Evolutionary conservation across 306 rosid species (phyloP), one percentile per base, ranked within the genome.

Genomic region (Calophaca sinica): DNA sequence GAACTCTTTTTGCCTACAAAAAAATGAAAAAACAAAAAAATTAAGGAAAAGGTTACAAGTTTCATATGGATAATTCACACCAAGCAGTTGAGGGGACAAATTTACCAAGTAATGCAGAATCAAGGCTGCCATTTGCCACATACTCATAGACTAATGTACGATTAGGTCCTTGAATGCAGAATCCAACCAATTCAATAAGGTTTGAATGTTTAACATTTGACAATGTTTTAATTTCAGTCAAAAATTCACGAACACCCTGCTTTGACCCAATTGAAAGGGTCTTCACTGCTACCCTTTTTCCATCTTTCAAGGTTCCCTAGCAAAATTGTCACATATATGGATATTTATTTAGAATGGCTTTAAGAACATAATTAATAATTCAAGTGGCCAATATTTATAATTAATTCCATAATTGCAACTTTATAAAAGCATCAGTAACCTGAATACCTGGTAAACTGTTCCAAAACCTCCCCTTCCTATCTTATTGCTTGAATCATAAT

Each of bases 381-480:
- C 51, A 39, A 29, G 33, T 68, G 26, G 29, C 2, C 15, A 53
- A 58, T 45, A 66, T 51, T 69, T 44, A 66, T 45, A 42, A 49
- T 46, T 28, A 58, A 59, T 62, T 52, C 68, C 33, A 38, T 46
- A 55, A 2, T 50, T 76, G 38, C 60, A 70, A 73, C 14, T 5
- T 41, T 20, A 79, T n/a, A 39, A 6, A 50, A 55, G 64, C 13
- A 42, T 57, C 9, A 42, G 65, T 35, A 53, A 63, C 39, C 44
- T 38, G 38, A 70, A 66, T 90, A 96, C 99, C 99, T 87, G 80
- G 77, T 86, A 92, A 79, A 96, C 99, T 13, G 87, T 86, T 69
- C 99, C 99, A 80, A 92, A 96, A 41, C 99, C 98, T 62, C 99
- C 99, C 12, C 87, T 83, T 79, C 99, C 99, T 45, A 96, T 77